Evolutionary conservation across 139 green algal genomes (phyloP).

Genomic region (Micromonas commoda): DNA sequence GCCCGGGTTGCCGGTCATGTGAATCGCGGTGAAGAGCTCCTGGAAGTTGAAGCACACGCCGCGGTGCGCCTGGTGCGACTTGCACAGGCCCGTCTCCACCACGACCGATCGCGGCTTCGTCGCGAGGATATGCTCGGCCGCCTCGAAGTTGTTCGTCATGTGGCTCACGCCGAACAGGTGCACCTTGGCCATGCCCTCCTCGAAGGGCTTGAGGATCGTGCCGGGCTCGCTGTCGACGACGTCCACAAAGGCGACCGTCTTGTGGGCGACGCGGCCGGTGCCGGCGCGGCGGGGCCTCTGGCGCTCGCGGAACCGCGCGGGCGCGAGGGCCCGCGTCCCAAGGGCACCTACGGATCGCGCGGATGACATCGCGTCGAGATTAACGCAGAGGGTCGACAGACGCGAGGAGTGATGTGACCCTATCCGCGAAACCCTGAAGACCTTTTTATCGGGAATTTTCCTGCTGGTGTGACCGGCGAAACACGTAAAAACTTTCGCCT

Average conservation of each 20-base stretch:
- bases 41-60: not conserved
- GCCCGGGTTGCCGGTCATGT: not conserved
- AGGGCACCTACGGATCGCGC: not conserved
- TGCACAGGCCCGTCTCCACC: slow-evolving; percentile 1
- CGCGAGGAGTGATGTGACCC: no score
- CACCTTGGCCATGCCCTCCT: not conserved
- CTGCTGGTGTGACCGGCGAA: not conserved
- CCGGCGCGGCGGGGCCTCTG: not conserved
- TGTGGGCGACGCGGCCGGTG: not conserved
- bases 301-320: no score
- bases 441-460: no score
- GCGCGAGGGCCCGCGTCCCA: no score
- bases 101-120: not conserved
- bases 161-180: slow-evolving; percentile 14
- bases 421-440: no score
- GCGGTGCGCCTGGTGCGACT: not conserved
- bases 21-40: not conserved
- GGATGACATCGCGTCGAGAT: not conserved
- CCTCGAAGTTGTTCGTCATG: not conserved
- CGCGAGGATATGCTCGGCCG: slow-evolving; percentile 3
- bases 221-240: not conserved
- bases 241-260: not conserved
- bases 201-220: not conserved
- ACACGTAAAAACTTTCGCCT: not conserved
- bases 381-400: not conserved